phyloP scores from a whole-genome alignment of 345 rosid species.

The Mangifera indica region DNA sequence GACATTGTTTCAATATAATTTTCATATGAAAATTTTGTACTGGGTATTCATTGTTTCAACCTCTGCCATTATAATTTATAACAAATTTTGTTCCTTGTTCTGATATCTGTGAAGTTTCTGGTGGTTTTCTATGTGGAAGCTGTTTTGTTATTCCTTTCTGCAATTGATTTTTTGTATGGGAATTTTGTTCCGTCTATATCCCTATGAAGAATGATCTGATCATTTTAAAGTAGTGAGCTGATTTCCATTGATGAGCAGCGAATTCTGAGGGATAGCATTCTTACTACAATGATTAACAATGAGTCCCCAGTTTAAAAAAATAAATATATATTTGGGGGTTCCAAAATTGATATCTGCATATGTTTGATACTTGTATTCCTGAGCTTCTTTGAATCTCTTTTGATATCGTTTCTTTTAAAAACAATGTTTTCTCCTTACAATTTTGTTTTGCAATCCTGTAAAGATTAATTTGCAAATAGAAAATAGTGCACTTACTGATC shows the following conservation, averaged over 20 bases:
- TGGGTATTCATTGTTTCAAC: not conserved
- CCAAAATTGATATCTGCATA: not conserved
- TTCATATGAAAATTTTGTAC: not conserved
- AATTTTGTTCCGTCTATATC: not conserved
- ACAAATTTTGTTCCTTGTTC: not conserved
- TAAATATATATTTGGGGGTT: not conserved
- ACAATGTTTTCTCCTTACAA: not conserved
- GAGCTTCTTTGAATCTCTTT: not conserved
- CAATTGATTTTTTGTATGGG: not conserved
- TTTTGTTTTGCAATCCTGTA: not conserved
- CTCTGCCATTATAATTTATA: not conserved
- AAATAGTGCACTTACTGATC: not conserved
- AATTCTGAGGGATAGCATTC: constrained; percentile 5
- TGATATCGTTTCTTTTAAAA: not conserved
- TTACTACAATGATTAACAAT: not conserved
- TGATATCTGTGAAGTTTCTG: not conserved
- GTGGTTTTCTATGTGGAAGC: not conserved
- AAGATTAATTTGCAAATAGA: not conserved
- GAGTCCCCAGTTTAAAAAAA: too few relatives aligned
- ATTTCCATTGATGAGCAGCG: not conserved
- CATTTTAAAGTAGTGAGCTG: constrained; percentile 12
- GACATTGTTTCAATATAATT: not conserved
- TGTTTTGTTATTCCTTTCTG: not conserved
- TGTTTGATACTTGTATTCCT: not conserved
- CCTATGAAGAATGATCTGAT: not conserved